Percentiles rank a stretch among this genome's conserved stretches.
Conservation (phyloP, 2,329 filamentous ascomycete genomes). For the Penicillium sp. region DNA sequence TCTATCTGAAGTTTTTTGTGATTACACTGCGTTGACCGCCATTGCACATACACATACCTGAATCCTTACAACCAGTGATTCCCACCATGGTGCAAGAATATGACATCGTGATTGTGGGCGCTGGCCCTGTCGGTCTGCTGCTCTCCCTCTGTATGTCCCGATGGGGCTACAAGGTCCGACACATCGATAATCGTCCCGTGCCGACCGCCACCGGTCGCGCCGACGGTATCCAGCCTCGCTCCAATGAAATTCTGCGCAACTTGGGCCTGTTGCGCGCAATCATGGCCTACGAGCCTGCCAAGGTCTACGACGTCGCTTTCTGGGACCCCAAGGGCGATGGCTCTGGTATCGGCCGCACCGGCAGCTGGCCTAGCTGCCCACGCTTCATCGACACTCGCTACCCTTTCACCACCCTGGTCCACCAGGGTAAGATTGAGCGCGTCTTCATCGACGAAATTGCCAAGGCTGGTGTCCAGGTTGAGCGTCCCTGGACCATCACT, state of each 20-base stretch:
- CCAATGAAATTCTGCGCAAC: conserved; percentile 81
- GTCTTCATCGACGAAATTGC: conserved; percentile 63
- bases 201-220: conserved; percentile 84
- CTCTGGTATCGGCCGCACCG: conserved; percentile 60
- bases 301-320: conserved; percentile 72
- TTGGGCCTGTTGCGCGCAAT: conserved; percentile 86
- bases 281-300: conserved; percentile 83
- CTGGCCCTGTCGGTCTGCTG: conserved; percentile 84
- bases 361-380: conserved; percentile 83
- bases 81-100: conserved; percentile 48
- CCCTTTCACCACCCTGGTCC: conserved; percentile 62
- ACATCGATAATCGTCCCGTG: conserved; percentile 86
- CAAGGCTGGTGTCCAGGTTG: conserved; percentile 57
- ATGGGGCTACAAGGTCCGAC: conserved; percentile 94
- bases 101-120: conserved; percentile 80
- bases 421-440: conserved; percentile 63
- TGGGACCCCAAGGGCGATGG: conserved; percentile 58
- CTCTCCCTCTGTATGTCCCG: conserved; percentile 83
- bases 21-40: neutral
- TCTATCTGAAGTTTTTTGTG: neutral
- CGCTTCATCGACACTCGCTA: conserved; percentile 71
- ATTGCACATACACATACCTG: neutral
- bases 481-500: conserved; percentile 63
- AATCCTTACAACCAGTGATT: neutral
- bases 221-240: conserved; percentile 88